Percentiles rank a stretch among this genome's conserved stretches.
These are phyloP conservation scores for Schizochytrium sp. DNA, from an alignment of 108 stramenopile genomes.

Conservation along the genomic window DNA sequence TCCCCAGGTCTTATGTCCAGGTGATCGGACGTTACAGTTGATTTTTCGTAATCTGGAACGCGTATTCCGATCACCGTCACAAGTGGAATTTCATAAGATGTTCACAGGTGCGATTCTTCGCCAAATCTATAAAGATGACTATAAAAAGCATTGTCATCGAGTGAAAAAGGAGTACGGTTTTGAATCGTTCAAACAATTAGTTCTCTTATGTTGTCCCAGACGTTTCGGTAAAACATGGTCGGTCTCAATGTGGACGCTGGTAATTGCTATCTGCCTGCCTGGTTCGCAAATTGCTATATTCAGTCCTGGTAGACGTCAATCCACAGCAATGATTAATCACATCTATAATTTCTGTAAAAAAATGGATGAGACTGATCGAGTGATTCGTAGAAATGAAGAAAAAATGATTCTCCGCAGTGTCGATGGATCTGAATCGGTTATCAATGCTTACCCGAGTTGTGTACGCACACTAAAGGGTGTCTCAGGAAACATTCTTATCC, in stretches of 20 bases:
- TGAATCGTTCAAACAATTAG: neutral
- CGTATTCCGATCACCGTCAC: neutral
- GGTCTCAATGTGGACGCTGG: neutral
- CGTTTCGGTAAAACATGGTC: constrained; percentile 33
- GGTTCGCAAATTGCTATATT: neutral
- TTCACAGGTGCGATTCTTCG: neutral
- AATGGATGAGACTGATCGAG: neutral
- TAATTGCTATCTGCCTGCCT: neutral
- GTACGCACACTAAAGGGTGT: constrained; percentile 50
- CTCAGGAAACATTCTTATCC: neutral
- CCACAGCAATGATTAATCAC: neutral
- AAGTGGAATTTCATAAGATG: constrained; percentile 26
- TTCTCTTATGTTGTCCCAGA: constrained; percentile 24
- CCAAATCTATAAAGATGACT: neutral
- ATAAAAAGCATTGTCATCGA: neutral
- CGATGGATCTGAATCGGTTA: neutral
- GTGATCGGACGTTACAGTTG: neutral
- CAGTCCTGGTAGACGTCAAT: neutral
- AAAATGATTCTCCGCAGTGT: neutral
- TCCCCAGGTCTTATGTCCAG: neutral
- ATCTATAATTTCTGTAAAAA: neutral
- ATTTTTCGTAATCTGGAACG: neutral
- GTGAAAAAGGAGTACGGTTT: constrained; percentile 7
- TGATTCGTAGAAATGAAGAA: constrained; percentile 1
- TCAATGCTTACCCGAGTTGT: constrained; percentile 17